phyloP scores from a whole-genome alignment of 1,284 basidiomycete species.

The Trichosporon inkin region DNA sequence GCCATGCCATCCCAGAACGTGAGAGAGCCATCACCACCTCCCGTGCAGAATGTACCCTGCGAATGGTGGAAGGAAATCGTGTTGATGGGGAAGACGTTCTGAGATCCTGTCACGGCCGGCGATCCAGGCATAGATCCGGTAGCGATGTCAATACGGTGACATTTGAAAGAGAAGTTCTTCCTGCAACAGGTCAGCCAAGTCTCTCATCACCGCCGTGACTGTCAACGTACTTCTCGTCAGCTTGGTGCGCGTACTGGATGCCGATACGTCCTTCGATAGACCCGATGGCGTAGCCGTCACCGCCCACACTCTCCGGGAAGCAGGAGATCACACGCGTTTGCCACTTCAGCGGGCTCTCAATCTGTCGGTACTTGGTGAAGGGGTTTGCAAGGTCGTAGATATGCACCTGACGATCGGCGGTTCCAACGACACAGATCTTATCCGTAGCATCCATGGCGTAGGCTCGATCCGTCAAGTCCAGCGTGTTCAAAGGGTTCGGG shows the following conservation, averaged over 20 bases:
- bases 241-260: constrained; percentile 65
- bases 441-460: constrained; percentile 56
- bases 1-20: constrained; percentile 54
- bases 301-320: constrained; percentile 58
- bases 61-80: constrained; percentile 86
- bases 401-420: constrained; percentile 69
- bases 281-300: constrained; percentile 80
- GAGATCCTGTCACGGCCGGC: constrained; percentile 50
- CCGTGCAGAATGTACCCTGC: constrained; percentile 91
- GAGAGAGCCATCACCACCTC: constrained; percentile 58
- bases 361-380: constrained; percentile 47
- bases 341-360: constrained; percentile 83
- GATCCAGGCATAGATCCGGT: constrained; percentile 32
- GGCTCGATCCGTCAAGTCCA: constrained; percentile 80
- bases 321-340: constrained; percentile 87
- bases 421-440: constrained; percentile 78
- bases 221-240: constrained; percentile 31
- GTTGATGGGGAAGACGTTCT: constrained; percentile 85
- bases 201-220: background rate
- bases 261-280: constrained; percentile 94
- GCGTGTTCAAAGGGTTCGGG: constrained; percentile 66
- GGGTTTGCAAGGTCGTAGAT: constrained; percentile 80
- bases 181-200: constrained; percentile 46
- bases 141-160: constrained; percentile 71
- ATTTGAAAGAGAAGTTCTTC: constrained; percentile 93